phyloP scores from a whole-genome alignment of 345 rosid species.

The Erodium maritimum region DNA sequence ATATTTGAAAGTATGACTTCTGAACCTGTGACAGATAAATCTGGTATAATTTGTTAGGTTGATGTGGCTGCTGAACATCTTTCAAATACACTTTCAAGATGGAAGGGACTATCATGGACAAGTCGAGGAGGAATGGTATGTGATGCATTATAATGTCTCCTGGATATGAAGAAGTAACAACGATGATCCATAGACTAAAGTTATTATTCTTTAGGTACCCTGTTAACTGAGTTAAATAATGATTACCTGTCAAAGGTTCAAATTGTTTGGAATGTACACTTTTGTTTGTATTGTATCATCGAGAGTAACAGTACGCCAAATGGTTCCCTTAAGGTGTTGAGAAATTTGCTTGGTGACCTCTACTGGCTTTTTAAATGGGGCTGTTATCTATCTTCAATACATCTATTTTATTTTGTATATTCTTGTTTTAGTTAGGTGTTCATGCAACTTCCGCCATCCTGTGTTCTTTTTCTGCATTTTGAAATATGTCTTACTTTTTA shows the following conservation, averaged over 20 bases:
- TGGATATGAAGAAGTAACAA: not conserved
- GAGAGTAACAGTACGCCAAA: not conserved
- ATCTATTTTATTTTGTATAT: no score
- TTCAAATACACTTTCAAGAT: slow-evolving; percentile 30
- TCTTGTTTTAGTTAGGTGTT: no score
- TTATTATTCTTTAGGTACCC: not conserved
- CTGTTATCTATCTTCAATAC: not conserved
- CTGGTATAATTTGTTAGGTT: slow-evolving; percentile 25
- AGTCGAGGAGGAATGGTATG: slow-evolving; percentile 73
- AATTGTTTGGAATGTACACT: not conserved
- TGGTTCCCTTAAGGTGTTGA: not conserved
- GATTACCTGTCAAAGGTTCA: not conserved
- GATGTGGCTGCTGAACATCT: slow-evolving; percentile 39
- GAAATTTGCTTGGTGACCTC: not conserved
- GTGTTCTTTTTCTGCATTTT: not conserved
- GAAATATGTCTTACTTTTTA: not conserved
- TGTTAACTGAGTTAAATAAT: not conserved
- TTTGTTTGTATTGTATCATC: not conserved
- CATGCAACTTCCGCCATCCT: no score
- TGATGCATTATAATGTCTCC: slow-evolving; percentile 5
- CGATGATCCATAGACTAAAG: not conserved
- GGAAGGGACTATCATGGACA: slow-evolving; percentile 69
- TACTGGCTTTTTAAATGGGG: not conserved
- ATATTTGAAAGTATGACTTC: not conserved
- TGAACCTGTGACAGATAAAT: not conserved